These are phyloP conservation scores for Panus rudis DNA, from an alignment of 768 basidiomycete species.

Conservation along the genomic window DNA sequence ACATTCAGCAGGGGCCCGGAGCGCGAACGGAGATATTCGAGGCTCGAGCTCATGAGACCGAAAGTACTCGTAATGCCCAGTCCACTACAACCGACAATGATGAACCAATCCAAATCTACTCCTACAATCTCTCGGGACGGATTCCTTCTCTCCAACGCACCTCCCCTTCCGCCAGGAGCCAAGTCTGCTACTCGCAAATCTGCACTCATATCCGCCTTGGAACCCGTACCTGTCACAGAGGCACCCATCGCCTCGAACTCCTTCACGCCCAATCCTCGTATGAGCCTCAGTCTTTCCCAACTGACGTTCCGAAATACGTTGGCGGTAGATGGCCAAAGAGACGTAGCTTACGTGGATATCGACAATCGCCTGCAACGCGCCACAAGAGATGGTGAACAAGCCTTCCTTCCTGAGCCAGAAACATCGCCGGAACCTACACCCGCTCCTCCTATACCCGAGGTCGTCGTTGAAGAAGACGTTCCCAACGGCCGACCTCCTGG, in stretches of 20 bases:
- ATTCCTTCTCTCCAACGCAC: constrained; percentile 64
- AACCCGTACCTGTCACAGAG: constrained; percentile 13
- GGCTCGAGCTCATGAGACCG: constrained; percentile 74
- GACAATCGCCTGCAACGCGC: constrained; percentile 63
- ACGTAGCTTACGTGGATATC: constrained; percentile 54
- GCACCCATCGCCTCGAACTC: constrained; percentile 42
- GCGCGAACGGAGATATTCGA: constrained; percentile 59
- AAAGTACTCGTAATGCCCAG: constrained; percentile 95
- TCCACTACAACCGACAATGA: constrained; percentile 61
- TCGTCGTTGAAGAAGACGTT: constrained; percentile 21
- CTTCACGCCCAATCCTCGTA: constrained; percentile 73
- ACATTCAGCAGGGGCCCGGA: constrained; percentile 32
- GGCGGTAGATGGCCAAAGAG: constrained; percentile 58
- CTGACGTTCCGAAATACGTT: constrained; percentile 82
- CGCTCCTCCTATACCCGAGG: constrained; percentile 20
- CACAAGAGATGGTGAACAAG: constrained; percentile 72
- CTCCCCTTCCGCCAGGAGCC: constrained; percentile 72
- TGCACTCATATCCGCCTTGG: constrained; percentile 25
- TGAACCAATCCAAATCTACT: constrained; percentile 22
- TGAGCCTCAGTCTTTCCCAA: constrained; percentile 70
- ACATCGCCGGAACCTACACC: constrained; percentile 24
- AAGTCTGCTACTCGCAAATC: constrained; percentile 47
- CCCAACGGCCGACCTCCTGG: constrained; percentile 52
- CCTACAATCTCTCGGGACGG: constrained; percentile 39
- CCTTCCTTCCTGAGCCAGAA: constrained; percentile 38